A percentile compares a stretch with the other conserved stretches of the same genome.
Evolutionary conservation across 2,329 filamentous ascomycete species (phyloP).

Genomic region (Alternaria brassicae): DNA sequence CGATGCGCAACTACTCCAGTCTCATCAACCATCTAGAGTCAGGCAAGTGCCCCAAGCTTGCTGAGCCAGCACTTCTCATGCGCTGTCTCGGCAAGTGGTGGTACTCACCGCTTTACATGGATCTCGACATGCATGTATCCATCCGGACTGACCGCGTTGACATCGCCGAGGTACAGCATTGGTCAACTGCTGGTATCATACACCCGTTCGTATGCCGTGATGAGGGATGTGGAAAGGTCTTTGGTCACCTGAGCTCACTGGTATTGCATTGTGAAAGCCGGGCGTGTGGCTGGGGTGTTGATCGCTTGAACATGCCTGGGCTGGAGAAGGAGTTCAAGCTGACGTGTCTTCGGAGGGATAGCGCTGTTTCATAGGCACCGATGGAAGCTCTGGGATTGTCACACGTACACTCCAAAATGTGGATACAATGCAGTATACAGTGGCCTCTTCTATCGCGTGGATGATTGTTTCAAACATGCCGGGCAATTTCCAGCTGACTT

Average conservation of each 20-base stretch:
- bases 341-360: constrained; percentile 11
- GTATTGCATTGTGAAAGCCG: constrained; percentile 39
- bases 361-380: neutral
- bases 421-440: neutral
- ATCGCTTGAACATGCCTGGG: constrained; percentile 31
- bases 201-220: constrained; percentile 43
- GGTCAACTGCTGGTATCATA: constrained; percentile 34
- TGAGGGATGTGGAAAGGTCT: constrained; percentile 32
- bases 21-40: constrained; percentile 57
- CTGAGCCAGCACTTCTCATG: constrained; percentile 57
- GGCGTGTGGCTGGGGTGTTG: constrained; percentile 37
- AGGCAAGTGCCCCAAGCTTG: constrained; percentile 71
- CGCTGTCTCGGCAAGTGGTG: constrained; percentile 42
- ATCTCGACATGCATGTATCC: constrained; percentile 43
- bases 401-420: neutral
- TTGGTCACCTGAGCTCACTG: constrained; percentile 37
- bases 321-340: constrained; percentile 32
- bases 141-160: constrained; percentile 36
- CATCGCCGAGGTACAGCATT: constrained; percentile 27
- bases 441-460: neutral
- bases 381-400: neutral
- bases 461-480: neutral
- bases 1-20: constrained; percentile 34
- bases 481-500: neutral
- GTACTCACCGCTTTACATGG: constrained; percentile 46